Evolutionary conservation across 192 early-diverging fungal species (phyloP).

Genomic region (Podila verticillata): DNA sequence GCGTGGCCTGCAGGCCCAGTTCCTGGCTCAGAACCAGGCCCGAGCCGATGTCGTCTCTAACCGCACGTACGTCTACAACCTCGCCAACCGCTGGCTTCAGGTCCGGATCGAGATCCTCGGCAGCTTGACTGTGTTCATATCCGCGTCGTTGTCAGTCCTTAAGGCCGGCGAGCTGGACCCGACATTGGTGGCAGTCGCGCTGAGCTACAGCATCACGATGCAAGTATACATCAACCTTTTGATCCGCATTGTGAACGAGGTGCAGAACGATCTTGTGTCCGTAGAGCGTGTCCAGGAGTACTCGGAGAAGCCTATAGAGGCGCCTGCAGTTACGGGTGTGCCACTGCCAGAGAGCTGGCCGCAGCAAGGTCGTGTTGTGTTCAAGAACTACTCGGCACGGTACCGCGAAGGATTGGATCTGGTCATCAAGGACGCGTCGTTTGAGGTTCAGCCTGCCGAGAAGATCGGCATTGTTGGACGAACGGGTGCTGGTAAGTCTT

Average conservation of each 20-base stretch:
- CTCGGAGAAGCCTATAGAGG: slow-evolving; percentile 78
- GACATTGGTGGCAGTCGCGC: slow-evolving; percentile 81
- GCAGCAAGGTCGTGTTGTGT: slow-evolving; percentile 25
- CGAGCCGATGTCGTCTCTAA: slow-evolving; percentile 15
- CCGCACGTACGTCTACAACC: slow-evolving; percentile 52
- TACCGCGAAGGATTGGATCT: slow-evolving; percentile 55
- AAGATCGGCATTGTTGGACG: slow-evolving; percentile 56
- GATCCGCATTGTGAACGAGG: slow-evolving; percentile 69
- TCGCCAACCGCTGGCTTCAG: slow-evolving; percentile 82
- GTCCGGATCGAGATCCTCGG: slow-evolving; percentile 76
- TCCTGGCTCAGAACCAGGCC: slow-evolving; percentile 60
- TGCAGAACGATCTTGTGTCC: slow-evolving; percentile 84
- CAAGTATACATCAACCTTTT: slow-evolving; percentile 76
- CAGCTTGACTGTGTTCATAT: slow-evolving; percentile 68
- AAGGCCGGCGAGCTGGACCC: slow-evolving; percentile 64
- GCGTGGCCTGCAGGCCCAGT: slow-evolving; percentile 60
- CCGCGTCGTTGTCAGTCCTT: slow-evolving; percentile 67
- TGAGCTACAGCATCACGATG: slow-evolving; percentile 85
- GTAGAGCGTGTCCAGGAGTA: slow-evolving; percentile 91
- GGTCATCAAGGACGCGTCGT: slow-evolving; percentile 59
- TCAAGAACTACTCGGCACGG: slow-evolving; percentile 41
- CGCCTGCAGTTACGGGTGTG: slow-evolving; percentile 53
- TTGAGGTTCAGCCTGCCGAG: slow-evolving; percentile 33
- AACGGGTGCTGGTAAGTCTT: slow-evolving; percentile 55
- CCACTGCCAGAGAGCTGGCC: slow-evolving; percentile 54